Percentiles rank a stretch among this genome's conserved stretches.
Evolutionary conservation across 1,139 yeast species (phyloP).

Genomic region (Suhomyces chickasaworum): DNA sequence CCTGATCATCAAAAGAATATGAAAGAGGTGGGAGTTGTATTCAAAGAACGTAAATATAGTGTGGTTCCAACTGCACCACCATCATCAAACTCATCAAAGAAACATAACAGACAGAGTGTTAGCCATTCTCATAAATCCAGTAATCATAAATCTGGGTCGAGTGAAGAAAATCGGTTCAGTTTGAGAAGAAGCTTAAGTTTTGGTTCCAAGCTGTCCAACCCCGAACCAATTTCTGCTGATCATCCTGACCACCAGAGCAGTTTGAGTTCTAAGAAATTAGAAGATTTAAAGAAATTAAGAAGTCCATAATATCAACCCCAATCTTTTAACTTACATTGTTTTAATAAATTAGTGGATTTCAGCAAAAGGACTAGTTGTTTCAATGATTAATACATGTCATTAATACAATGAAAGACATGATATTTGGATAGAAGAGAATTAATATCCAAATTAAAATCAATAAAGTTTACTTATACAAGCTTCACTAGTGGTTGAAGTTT

Average conservation of each 20-base stretch:
- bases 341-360: not conserved
- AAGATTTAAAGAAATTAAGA: slow-evolving; percentile 26
- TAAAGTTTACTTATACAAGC: not conserved
- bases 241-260: slow-evolving; percentile 12
- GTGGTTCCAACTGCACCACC: slow-evolving; percentile 77
- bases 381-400: no score
- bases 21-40: slow-evolving; percentile 67
- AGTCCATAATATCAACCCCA: slow-evolving; percentile 9
- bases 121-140: not conserved
- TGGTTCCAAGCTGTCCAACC: slow-evolving; percentile 16
- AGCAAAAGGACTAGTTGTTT: no score
- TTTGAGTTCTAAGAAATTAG: slow-evolving; percentile 22
- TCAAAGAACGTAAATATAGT: slow-evolving; percentile 65
- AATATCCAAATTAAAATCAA: no score
- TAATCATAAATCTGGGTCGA: not conserved
- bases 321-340: not conserved
- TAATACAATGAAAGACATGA: no score
- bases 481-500: not conserved
- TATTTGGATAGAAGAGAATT: no score
- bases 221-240: not conserved
- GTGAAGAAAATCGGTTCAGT: slow-evolving; percentile 14
- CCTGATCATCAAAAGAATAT: slow-evolving; percentile 63
- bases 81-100: slow-evolving; percentile 18
- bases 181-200: slow-evolving; percentile 21
- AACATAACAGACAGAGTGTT: not conserved